Evolutionary conservation across 1,284 basidiomycete species (phyloP).

Genomic region (Puccinia novopanici): DNA sequence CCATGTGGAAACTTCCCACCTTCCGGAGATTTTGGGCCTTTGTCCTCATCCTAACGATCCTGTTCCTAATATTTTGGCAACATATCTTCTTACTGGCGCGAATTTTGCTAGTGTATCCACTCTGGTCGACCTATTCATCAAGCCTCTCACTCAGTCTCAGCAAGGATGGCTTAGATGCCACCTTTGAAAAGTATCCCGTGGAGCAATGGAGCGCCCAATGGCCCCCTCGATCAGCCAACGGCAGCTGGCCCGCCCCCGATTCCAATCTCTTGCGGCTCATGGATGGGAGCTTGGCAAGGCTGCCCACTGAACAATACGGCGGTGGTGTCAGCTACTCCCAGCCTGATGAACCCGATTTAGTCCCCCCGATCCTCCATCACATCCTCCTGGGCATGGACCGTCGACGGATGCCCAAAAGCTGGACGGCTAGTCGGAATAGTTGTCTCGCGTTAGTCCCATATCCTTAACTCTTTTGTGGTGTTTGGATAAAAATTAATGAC

Average conservation of each 20-base stretch:
- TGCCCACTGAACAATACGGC: conserved; percentile 35
- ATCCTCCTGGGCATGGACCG: conserved; percentile 50
- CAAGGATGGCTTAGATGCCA: conserved; percentile 34
- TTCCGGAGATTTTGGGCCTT: conserved; percentile 27
- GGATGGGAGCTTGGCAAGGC: conserved; percentile 37
- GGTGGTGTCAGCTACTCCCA: conserved; percentile 29
- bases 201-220: conserved; percentile 38
- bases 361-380: conserved; percentile 52
- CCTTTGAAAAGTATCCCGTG: conserved; percentile 38
- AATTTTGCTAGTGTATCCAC: conserved; percentile 39
- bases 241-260: conserved; percentile 17
- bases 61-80: conserved; percentile 31
- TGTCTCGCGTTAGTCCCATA: conserved; percentile 42
- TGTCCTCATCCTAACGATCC: conserved; percentile 12
- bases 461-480: neutral
- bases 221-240: conserved; percentile 34
- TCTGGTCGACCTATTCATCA: conserved; percentile 29
- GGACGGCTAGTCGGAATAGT: conserved; percentile 45
- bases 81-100: conserved; percentile 25
- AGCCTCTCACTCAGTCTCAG: conserved; percentile 19
- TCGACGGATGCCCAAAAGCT: conserved; percentile 46
- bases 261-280: conserved; percentile 25
- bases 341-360: conserved; percentile 37
- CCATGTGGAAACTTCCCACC: conserved; percentile 39
- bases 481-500: too few relatives aligned